Evolutionary conservation across 129 eudicot species (phyloP).

Genomic region (Silybum marianum): DNA sequence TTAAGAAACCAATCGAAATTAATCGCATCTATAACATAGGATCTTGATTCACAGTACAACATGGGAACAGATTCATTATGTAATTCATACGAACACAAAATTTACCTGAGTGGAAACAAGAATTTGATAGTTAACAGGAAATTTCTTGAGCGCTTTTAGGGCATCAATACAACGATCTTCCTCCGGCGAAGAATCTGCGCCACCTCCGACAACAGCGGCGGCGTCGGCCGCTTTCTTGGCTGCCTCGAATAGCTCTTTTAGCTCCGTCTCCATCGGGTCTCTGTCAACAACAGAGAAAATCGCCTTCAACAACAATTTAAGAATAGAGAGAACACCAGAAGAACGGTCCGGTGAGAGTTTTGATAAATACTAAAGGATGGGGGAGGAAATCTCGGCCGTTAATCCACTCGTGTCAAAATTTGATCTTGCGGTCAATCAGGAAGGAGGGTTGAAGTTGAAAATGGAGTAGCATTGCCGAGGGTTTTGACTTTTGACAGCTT

Average conservation of each 20-base stretch:
- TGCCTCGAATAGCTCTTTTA: constrained; percentile 70
- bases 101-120: constrained; percentile 85
- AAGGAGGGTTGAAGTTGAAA: background rate
- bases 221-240: constrained; percentile 88
- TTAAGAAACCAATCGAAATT: background rate
- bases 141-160: constrained; percentile 60
- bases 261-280: constrained; percentile 68
- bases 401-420: background rate
- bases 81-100: background rate
- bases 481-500: constrained; percentile 17
- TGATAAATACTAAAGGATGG: background rate
- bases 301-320: constrained; percentile 17
- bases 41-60: background rate
- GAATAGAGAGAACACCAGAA: constrained; percentile 6
- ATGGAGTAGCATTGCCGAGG: background rate
- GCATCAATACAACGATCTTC: constrained; percentile 89
- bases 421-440: constrained; percentile 29
- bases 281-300: constrained; percentile 13
- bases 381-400: constrained; percentile 28
- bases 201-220: constrained; percentile 36
- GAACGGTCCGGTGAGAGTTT: constrained; percentile 10
- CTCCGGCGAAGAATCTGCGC: constrained; percentile 47
- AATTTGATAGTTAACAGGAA: constrained; percentile 78
- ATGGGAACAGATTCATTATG: background rate
- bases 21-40: constrained; percentile 4